Percentiles rank a stretch among this genome's conserved stretches.
These are phyloP conservation scores for Vachellia pachyceras DNA, from an alignment of 306 rosid species.

Conservation along the genomic window DNA sequence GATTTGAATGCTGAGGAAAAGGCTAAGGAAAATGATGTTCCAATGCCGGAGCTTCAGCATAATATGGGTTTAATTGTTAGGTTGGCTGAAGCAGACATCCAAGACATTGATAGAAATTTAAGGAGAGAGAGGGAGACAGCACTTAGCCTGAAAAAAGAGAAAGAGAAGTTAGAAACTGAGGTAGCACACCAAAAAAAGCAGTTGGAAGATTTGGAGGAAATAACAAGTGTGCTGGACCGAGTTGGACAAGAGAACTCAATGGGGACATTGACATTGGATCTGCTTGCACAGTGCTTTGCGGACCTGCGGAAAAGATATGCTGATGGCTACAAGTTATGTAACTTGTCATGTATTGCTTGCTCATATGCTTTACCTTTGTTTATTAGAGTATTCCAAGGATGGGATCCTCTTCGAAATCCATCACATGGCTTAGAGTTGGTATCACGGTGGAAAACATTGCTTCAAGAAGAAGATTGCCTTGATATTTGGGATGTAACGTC, in stretches of 20 bases:
- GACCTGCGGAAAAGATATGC: slow-evolving; percentile 63
- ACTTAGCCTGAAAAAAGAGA: slow-evolving; percentile 74
- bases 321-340: slow-evolving; percentile 77
- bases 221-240: slow-evolving; percentile 57
- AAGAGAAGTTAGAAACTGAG: slow-evolving; percentile 68
- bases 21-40: slow-evolving; percentile 57
- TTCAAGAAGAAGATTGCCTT: slow-evolving; percentile 64
- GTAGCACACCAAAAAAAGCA: slow-evolving; percentile 68
- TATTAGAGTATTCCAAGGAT: slow-evolving; percentile 83
- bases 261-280: slow-evolving; percentile 76
- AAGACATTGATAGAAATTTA: slow-evolving; percentile 56
- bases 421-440: slow-evolving; percentile 72
- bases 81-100: slow-evolving; percentile 60
- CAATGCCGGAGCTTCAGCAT: slow-evolving; percentile 69
- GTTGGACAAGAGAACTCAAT: slow-evolving; percentile 60
- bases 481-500: slow-evolving; percentile 80
- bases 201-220: slow-evolving; percentile 64
- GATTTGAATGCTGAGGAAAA: slow-evolving; percentile 67
- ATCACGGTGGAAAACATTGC: slow-evolving; percentile 70
- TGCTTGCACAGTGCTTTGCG: slow-evolving; percentile 64
- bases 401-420: slow-evolving; percentile 89
- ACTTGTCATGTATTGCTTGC: slow-evolving; percentile 87
- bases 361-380: slow-evolving; percentile 81
- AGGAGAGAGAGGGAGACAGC: slow-evolving; percentile 79
- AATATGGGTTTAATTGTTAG: slow-evolving; percentile 46